Base-by-base conservation (phyloP, 1,139 yeast genomes). In the Yamadazyma siamensis region DNA sequence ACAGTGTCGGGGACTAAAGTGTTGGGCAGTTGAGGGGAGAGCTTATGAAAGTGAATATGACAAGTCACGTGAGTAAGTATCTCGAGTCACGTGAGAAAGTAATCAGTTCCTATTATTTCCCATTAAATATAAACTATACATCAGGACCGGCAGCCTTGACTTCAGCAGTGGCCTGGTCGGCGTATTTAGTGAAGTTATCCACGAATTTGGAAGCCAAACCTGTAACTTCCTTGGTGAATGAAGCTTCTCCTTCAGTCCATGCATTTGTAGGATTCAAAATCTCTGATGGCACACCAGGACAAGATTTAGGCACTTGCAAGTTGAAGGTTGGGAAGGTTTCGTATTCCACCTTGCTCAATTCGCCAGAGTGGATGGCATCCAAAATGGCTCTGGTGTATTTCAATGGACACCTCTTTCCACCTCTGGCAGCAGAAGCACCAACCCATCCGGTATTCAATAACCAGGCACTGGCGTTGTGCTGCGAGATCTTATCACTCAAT, bases 401-500 rank as follows among this genome's bases (percentile, higher is more conserved):
- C 65, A 91, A 79, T 37, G 97, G 94, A 70, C 97, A 91, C 72
- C 98, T 84, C 74, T 85, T 82, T 57, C 97, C 98, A 50, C 97
- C 97, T 60, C 80, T 76, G 40, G 87, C 73, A 48, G 85, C 95
- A 43, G 95, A 83, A 48, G 91, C 79, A 46, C 98, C 98, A 48
- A 89, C 87, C 98, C 98, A 91, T 43, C 98, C 98, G 48, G 98
- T 91, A 73, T 91, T 91, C 59, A 91, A 78, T 61, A 91, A 77
- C 95, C 96, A 91, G 38, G 98, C 97, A 55, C 79, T 77, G 35
- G 97, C 89, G 51, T 81, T 81, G 71, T 88, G 91, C 60, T 84
- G 59, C 36, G 83, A 65, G 73, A 91, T 89, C 77, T 88, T 91
- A 62, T 87, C 94, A 39, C 96, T 84, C 56, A 91, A 77, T 81